Conservation (phyloP, 2,329 filamentous ascomycete genomes). For the Colletotrichum sp. region DNA sequence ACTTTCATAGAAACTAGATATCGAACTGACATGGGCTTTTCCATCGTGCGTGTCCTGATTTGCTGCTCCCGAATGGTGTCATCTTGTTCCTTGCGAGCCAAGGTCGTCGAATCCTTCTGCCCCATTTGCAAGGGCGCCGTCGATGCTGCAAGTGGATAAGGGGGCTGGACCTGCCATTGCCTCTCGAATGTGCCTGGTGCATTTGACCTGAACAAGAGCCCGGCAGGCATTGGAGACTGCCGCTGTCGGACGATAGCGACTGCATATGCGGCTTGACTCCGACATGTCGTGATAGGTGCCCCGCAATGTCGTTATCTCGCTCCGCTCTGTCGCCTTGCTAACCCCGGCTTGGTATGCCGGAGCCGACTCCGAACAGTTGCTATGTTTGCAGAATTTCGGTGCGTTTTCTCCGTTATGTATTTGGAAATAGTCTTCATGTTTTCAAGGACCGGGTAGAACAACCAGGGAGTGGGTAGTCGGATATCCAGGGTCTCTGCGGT, state of each 20-base stretch:
- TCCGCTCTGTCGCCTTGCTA: conserved; percentile 8
- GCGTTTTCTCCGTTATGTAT: fast-evolving
- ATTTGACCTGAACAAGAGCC: fast-evolving
- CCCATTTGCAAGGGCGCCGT: background rate
- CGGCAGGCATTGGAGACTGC: background rate
- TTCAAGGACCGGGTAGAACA: background rate
- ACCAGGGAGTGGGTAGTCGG: background rate
- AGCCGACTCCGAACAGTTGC: background rate
- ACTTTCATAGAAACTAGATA: background rate
- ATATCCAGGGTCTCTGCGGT: background rate
- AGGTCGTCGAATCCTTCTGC: background rate
- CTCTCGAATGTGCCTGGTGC: background rate
- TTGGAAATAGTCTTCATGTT: background rate
- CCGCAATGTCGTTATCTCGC: conserved; percentile 14
- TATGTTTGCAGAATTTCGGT: background rate
- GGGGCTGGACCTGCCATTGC: background rate
- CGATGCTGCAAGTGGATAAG: background rate
- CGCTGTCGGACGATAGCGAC: background rate
- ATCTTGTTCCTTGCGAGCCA: background rate
- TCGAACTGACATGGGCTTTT: background rate
- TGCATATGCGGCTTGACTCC: background rate
- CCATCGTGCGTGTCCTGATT: background rate
- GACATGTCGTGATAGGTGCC: conserved; percentile 3
- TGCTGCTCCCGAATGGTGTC: background rate
- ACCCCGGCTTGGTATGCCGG: background rate